Evolutionary conservation across 805 yeast species (phyloP), one percentile per base, ranked within the genome.

Genomic region (Candida mattraensis): DNA sequence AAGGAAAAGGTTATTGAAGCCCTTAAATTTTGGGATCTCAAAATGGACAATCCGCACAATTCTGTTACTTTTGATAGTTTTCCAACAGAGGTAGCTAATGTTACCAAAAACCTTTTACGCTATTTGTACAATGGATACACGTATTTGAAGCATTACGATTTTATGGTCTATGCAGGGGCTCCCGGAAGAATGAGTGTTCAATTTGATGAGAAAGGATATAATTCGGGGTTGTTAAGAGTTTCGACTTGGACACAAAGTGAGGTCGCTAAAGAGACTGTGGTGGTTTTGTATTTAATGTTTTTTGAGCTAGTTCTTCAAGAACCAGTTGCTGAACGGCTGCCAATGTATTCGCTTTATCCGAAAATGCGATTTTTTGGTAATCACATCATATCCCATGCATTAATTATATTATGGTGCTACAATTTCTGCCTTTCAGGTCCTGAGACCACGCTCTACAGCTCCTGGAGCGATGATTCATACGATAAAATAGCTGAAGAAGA

Each of bases 101-200:
- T 71, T 30, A 80, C 87, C 0, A 72, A 77, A 39, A 80, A 76
- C 54, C 87, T 83, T 52, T 65, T 81, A 56, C 74, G 83, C 1
- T 86, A 21, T 6, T 16, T 30, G 13, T 24, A 24, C 14, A 24
- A 33, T 10, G 25, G 29, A 11, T 24, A 33, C 27, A 34, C 18
- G 29, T 19, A 12, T 24, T 67, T 81, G 15, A 76, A 78, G 37
- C 83, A 81, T 39, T 78, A 80, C 53, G 89, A 85, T 54, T 75
- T 80, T 43, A 82, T 83, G 37, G 77, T 82, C 5, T 82, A 66
- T 53, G 77, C 87, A 2, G 94, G 94, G 0, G 80, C 84, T 2
- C 88, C 88, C 0, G 72, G 78, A 47, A 71, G 84, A 47, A 75
- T 80, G 76, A 81, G 75, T 47, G 83, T 76, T 15, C 61, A 61